Base-by-base conservation (phyloP, 2,329 filamentous ascomycete genomes). In the Alternaria panax region DNA sequence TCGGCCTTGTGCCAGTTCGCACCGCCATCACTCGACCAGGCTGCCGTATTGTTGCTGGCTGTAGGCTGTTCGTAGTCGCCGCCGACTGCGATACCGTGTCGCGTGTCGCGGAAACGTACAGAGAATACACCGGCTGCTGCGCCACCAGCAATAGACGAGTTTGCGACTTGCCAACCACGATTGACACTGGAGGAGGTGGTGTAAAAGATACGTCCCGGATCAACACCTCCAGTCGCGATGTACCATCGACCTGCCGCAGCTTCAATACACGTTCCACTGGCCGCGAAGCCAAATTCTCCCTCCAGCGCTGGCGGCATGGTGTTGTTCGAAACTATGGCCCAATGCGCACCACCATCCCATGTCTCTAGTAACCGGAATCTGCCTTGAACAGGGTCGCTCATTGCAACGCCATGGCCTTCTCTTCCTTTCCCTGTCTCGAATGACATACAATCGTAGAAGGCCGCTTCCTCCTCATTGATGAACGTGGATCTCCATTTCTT, bases 401-500 rank as follows among this genome's bases (percentile, higher is more conserved):
- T 60, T 7, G 71, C 71, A 2, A 75, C 50, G 2, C 72, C 72
- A 38, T 69, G 65, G 2, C 41, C 24, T 45, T 53, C 27, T 56
- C 55, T 41, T 27, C 46, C 54, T 14, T 12, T 22, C 28, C 32
- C 38, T 30, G 65, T 63, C 34, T 72, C 71, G 43, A 75, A 75
- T 2, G 70, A 66, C 63, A 75, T 68, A 30, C 72, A 72, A 28
- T 75, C 69, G 41, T 73, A 75, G 34, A 73, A 73, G 3, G 72
- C 72, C 12, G 61, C 53, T 18, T 57, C 48, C 32, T 73, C 70
- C 4, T 62, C 38, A 41, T 73, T 75, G 20, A 69, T 48, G 36
- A 75, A 75, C 0, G 68, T 71, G 2, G 34, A 52, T 14, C 56
- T 57, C 72, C 72, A 73, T 16, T 36, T 63, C 38, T 60, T 51